These are phyloP conservation scores for Pseudogymnoascus sp. DNA, from an alignment of 2,329 filamentous ascomycete genomes.

Conservation along the genomic window DNA sequence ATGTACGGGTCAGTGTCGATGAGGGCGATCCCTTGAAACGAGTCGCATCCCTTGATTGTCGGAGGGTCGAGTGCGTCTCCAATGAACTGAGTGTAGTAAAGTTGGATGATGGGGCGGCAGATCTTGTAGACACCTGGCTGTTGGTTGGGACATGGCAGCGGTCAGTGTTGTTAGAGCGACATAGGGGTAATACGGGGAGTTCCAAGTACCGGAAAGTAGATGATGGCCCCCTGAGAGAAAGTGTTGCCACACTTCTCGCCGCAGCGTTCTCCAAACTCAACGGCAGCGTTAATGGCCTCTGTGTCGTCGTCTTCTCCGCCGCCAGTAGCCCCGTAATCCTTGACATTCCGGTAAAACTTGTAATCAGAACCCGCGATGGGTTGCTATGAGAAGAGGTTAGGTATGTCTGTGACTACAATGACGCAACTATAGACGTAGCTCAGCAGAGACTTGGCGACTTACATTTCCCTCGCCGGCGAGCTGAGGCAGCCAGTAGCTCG, in stretches of 20 bases:
- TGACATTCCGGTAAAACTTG: not conserved
- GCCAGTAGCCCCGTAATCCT: slow-evolving; percentile 25
- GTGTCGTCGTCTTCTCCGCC: no score
- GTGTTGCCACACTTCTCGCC: slow-evolving; percentile 70
- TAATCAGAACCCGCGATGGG: slow-evolving; percentile 12
- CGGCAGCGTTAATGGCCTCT: no score
- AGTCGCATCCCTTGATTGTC: slow-evolving; percentile 60
- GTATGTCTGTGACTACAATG: no score
- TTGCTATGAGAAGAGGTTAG: slow-evolving; percentile 9
- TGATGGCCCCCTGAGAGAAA: slow-evolving; percentile 54
- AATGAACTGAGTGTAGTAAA: slow-evolving; percentile 11
- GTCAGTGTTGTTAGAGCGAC: no score
- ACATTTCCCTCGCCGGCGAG: no score
- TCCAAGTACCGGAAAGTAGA: slow-evolving; percentile 21
- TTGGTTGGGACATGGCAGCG: no score
- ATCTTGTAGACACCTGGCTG: slow-evolving; percentile 43
- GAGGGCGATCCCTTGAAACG: slow-evolving; percentile 75
- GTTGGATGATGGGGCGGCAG: slow-evolving; percentile 39
- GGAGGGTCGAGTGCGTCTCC: slow-evolving; percentile 40
- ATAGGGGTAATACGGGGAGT: no score
- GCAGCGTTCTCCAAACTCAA: slow-evolving; percentile 46
- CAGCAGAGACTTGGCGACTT: no score
- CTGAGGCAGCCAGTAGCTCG: no score
- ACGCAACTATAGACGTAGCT: no score
- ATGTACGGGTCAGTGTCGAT: slow-evolving; percentile 80